Evolutionary conservation across 176 grass and related monocot species (phyloP).

Genomic region (Elaeis guineensis): DNA sequence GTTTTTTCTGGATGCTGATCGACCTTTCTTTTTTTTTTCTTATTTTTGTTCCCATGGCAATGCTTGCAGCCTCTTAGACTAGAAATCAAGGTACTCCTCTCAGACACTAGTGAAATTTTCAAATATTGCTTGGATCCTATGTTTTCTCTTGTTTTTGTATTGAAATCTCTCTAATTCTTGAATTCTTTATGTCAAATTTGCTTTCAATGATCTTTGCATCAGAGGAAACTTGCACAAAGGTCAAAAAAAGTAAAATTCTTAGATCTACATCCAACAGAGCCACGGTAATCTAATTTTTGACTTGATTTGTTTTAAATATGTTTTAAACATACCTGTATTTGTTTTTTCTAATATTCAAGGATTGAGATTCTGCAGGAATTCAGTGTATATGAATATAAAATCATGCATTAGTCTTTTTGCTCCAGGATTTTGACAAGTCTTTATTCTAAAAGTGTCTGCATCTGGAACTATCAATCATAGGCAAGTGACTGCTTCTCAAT

Average conservation of each 20-base stretch:
- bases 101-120: neutral
- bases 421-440: constrained; percentile 90
- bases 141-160: too few species aligned
- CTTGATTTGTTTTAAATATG: too few species aligned
- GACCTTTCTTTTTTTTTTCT: constrained; percentile 21
- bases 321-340: neutral
- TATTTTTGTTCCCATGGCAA: constrained; percentile 24
- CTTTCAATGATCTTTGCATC: constrained; percentile 27
- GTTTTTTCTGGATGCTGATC: constrained; percentile 17
- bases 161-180: too few species aligned
- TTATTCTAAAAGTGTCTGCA: constrained; percentile 90
- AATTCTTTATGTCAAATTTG: constrained; percentile 15
- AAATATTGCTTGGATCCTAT: constrained; percentile 18
- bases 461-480: constrained; percentile 97
- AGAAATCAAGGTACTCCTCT: constrained; percentile 91
- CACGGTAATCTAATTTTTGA: constrained; percentile 53
- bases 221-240: constrained; percentile 94
- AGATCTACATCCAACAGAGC: constrained; percentile 95
- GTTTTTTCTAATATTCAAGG: neutral
- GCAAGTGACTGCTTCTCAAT: constrained; percentile 21
- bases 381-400: neutral
- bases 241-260: constrained; percentile 93
- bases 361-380: neutral
- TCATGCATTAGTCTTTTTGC: too few species aligned
- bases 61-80: constrained; percentile 85